Base-by-base conservation (phyloP, 768 basidiomycete species). In the Lactarius evosmus region DNA sequence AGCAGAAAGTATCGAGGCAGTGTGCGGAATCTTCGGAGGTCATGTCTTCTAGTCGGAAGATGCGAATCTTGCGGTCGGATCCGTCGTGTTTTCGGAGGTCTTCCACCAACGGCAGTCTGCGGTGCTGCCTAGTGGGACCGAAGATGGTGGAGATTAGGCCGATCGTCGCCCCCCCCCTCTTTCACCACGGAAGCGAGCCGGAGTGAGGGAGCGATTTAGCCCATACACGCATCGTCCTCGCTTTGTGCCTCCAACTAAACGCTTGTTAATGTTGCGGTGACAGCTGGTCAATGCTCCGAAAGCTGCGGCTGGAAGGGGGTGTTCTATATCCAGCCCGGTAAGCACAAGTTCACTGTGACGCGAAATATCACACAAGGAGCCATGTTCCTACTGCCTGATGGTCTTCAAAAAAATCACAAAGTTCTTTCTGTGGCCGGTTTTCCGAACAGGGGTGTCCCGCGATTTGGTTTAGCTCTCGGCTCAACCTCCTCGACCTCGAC, bases 401-500 rank as follows among this genome's bases (percentile, higher is more conserved):
- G 11, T 49, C 25, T 12, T 49, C n/a, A 25, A 46, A 25, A 46
- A 22, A n/a, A 46, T 25, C 46, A 49, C 25, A 25, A 9, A 49
- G 25, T 5, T 49, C 44, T 46, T 46, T 22, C 46, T 49, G 46
- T 49, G 46, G 46, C 46, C 46, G 46, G 46, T 7, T 49, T 49
- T 25, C 12, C 22, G 25, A 25, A 49, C 46, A 49, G 46, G 46
- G 46, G 46, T 22, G 12, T 49, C 46, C 12, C 12, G 11, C 22
- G 12, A 14, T 12, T 7, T 41, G 19, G 11, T 41, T 41, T n/a
- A 6, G 46, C 46, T 27, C 46, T 22, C 46, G 46, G 19, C 50
- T 52, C 50, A 40, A 49, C 46, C 51, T 53, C 46, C 51, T 53
- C 38, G 30, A 38, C 17, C 27, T 52, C 51, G 36, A 52, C 59